Conservation (phyloP, 257 asterid species). For the Striga asiatica region DNA sequence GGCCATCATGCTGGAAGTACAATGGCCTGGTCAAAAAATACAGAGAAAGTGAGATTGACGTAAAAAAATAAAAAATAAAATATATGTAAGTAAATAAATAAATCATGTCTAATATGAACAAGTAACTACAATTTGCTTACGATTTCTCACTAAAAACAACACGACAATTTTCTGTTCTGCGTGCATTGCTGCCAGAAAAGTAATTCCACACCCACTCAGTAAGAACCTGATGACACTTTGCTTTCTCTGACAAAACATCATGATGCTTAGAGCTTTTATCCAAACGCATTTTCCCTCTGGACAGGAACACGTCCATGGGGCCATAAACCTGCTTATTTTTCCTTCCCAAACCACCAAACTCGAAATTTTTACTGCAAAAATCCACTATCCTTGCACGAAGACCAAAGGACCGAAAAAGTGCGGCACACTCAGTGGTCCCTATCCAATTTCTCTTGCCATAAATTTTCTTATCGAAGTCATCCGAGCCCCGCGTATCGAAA, state of each 20-base stretch:
- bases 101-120: background rate
- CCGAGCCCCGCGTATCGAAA: slow-evolving; percentile 56
- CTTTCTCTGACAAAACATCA: slow-evolving; percentile 16
- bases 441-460: slow-evolving; percentile 70
- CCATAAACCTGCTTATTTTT: slow-evolving; percentile 43
- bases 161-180: slow-evolving; percentile 27
- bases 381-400: slow-evolving; percentile 78
- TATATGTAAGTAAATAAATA: too few relatives aligned
- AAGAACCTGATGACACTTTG: slow-evolving; percentile 46
- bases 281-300: slow-evolving; percentile 27
- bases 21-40: slow-evolving; percentile 51
- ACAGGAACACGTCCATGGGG: slow-evolving; percentile 70
- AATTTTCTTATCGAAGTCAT: slow-evolving; percentile 49
- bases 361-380: slow-evolving; percentile 39
- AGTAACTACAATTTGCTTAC: slow-evolving; percentile 34
- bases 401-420: slow-evolving; percentile 80
- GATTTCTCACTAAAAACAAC: slow-evolving; percentile 61
- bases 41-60: slow-evolving; percentile 15
- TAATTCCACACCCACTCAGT: slow-evolving; percentile 85
- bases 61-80: too few relatives aligned
- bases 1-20: slow-evolving; percentile 91
- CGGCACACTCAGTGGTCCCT: slow-evolving; percentile 89
- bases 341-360: slow-evolving; percentile 20
- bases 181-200: slow-evolving; percentile 36
- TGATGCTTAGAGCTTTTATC: background rate